phyloP scores from a whole-genome alignment of 768 basidiomycete species.

The Serpula lacrymans region DNA sequence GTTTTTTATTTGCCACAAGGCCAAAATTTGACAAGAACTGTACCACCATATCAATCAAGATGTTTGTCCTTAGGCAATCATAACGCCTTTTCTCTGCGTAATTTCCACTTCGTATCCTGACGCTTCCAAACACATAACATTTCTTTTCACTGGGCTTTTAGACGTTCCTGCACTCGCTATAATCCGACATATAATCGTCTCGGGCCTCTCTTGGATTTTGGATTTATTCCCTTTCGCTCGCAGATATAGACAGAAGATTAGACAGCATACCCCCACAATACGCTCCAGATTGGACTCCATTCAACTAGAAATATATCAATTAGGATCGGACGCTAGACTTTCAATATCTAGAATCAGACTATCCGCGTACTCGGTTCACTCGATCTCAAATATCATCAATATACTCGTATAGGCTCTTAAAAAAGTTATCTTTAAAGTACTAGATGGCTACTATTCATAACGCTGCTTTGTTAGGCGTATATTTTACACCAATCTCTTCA shows the following conservation, averaged over 20 bases:
- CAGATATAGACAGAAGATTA: no score
- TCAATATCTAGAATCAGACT: constrained; percentile 14
- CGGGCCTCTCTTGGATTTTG: constrained; percentile 1
- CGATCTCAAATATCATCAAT: constrained; percentile 8
- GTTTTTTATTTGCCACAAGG: no score
- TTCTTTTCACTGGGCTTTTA: constrained; percentile 3
- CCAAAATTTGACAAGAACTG: no score
- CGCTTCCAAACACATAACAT: neutral
- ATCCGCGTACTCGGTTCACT: constrained; percentile 3
- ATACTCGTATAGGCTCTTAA: constrained; percentile 8
- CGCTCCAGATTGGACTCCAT: no score
- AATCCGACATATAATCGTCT: constrained; percentile 7
- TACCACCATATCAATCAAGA: constrained; percentile 24
- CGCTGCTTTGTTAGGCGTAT: neutral
- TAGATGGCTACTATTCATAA: constrained; percentile 1
- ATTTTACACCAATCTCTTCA: constrained; percentile 43
- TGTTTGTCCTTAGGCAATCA: constrained; percentile 54
- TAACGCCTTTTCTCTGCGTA: constrained; percentile 40
- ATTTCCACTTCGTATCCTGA: no score
- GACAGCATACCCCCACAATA: no score
- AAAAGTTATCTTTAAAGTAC: no score
- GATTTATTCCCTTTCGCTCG: neutral
- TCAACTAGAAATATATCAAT: no score
- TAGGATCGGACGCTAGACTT: constrained; percentile 8
- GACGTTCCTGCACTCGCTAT: constrained; percentile 15